Percentiles rank a stretch among this genome's conserved stretches.
Conservation (phyloP, 495 filamentous ascomycete species). For the Daldinia loculata region DNA sequence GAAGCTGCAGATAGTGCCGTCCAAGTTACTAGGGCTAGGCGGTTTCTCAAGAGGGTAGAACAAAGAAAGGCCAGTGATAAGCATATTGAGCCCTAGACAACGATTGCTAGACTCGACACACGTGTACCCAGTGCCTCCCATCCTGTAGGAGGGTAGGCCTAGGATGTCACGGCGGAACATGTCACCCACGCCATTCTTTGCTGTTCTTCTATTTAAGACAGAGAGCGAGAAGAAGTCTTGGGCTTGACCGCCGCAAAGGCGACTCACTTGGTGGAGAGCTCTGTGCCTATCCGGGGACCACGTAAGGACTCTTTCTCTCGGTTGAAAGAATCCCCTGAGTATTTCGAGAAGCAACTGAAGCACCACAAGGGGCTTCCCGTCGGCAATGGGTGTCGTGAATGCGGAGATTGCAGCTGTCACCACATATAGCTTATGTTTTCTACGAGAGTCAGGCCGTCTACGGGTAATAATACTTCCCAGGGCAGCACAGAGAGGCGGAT, state of each 20-base stretch:
- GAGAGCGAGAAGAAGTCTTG: conserved; percentile 39
- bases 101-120: conserved; percentile 61
- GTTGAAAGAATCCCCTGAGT: conserved; percentile 37
- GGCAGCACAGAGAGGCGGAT: conserved; percentile 46
- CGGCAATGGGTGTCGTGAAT: conserved; percentile 44
- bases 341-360: conserved; percentile 49
- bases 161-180: conserved; percentile 37
- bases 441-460: conserved; percentile 47
- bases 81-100: conserved; percentile 48
- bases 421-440: conserved; percentile 45
- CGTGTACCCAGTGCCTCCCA: conserved; percentile 50
- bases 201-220: conserved; percentile 41
- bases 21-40: conserved; percentile 47
- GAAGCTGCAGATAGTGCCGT: conserved; percentile 62
- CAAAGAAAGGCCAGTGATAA: conserved; percentile 53
- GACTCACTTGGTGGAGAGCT: conserved; percentile 42
- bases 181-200: conserved; percentile 36
- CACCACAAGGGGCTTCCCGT: conserved; percentile 38
- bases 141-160: conserved; percentile 33
- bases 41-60: conserved; percentile 51
- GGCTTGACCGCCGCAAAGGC: conserved; percentile 51
- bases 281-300: conserved; percentile 51
- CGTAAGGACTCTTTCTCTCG: conserved; percentile 32
- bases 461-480: conserved; percentile 47
- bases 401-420: conserved; percentile 53